A percentile compares a stretch with the other conserved stretches of the same genome.
Evolutionary conservation across 495 filamentous ascomycete genomes (phyloP).

Genomic region (Neurospora sp.): DNA sequence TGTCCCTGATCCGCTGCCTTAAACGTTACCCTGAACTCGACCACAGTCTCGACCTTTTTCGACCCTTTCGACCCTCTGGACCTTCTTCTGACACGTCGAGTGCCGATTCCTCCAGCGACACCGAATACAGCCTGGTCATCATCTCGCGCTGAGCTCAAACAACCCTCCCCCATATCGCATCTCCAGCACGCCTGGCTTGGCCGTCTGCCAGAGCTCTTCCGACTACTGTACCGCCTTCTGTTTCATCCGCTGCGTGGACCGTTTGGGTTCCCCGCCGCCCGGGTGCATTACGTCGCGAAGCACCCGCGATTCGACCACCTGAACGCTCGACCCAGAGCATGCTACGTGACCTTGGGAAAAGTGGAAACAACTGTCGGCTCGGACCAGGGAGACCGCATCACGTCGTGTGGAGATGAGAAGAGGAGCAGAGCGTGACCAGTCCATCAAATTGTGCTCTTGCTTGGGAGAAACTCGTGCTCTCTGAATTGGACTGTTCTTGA

Average conservation of each 20-base stretch:
- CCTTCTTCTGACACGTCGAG: neutral
- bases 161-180: neutral
- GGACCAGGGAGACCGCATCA: neutral
- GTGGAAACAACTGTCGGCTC: neutral
- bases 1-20: neutral
- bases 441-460: neutral
- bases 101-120: neutral
- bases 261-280: neutral
- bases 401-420: slow-evolving; percentile 1
- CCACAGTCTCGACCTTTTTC: neutral
- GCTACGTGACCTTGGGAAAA: neutral
- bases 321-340: slow-evolving; percentile 1
- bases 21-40: neutral
- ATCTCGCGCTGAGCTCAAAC: neutral
- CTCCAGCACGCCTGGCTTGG: neutral
- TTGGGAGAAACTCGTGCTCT: neutral
- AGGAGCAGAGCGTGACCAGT: neutral
- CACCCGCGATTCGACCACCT: neutral
- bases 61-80: neutral
- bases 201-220: neutral
- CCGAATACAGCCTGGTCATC: neutral
- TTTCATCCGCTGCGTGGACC: neutral
- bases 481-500: neutral
- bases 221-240: neutral
- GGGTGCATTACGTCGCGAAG: slow-evolving; percentile 5